These are phyloP conservation scores for Xanthoceras sorbifolium DNA, from an alignment of 345 rosid species.

Conservation along the genomic window DNA sequence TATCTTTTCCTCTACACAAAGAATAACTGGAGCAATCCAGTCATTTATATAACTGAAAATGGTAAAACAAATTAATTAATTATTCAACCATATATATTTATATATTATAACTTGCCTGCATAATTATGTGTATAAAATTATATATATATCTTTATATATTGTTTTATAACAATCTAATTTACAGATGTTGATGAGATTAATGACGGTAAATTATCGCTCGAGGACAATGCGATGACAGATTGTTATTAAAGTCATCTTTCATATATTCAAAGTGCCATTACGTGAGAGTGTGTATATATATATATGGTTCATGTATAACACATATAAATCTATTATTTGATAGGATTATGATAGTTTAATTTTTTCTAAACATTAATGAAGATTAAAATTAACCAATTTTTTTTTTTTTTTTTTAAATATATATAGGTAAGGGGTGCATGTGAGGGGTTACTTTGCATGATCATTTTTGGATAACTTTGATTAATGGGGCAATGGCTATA, in stretches of 20 bases:
- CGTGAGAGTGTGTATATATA: no score
- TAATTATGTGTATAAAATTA: no score
- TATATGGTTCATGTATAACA: no score
- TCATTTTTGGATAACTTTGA: constrained; percentile 4
- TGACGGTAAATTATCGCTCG: constrained; percentile 11
- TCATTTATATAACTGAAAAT: constrained; percentile 37
- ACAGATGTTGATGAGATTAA: constrained; percentile 31
- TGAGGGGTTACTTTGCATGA: constrained; percentile 10
- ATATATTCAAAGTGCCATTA: constrained; percentile 27
- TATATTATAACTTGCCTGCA: neutral
- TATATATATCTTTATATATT: no score
- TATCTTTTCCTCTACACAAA: constrained; percentile 36
- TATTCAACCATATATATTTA: no score
- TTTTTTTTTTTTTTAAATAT: no score
- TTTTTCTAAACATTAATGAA: neutral
- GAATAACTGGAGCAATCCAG: constrained; percentile 28
- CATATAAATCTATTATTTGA: no score
- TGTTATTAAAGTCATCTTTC: constrained; percentile 31
- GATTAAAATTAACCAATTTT: neutral
- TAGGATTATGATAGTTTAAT: no score
- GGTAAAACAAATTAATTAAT: constrained; percentile 19
- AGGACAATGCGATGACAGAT: constrained; percentile 29
- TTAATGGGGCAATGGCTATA: constrained; percentile 1
- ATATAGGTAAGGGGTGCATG: neutral
- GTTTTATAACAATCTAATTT: neutral